Evolutionary conservation across 2,329 filamentous ascomycete genomes (phyloP).

Genomic region (Fusarium sp.): DNA sequence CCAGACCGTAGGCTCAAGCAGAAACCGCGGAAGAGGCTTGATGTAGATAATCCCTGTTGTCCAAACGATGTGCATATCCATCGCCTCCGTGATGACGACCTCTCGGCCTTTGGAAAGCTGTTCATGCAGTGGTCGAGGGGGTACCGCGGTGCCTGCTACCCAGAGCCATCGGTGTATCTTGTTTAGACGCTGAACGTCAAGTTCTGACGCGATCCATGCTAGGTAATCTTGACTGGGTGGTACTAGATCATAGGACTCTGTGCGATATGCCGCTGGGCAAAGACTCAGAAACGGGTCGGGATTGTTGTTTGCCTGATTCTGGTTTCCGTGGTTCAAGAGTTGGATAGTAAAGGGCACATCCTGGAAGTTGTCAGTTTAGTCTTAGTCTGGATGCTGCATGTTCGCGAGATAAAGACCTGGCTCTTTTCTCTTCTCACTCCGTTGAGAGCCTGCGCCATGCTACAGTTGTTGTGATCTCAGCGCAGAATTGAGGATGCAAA

Average conservation of each 20-base stretch:
- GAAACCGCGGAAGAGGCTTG: not conserved
- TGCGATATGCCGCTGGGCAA: not conserved
- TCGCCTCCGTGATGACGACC: not conserved
- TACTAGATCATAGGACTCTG: not conserved
- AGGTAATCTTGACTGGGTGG: not conserved
- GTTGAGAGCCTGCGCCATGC: not conserved
- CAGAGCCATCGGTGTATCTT: not conserved
- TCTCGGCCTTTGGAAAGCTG: not conserved
- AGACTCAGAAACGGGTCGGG: not conserved
- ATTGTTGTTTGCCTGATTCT: not conserved
- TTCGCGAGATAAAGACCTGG: not conserved
- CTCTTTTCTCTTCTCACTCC: too few species aligned
- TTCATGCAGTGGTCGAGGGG: not conserved
- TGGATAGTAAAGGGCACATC: not conserved
- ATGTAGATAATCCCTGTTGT: not conserved
- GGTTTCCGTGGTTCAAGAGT: not conserved
- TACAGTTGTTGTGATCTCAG: not conserved
- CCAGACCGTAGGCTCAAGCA: not conserved
- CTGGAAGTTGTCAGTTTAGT: not conserved
- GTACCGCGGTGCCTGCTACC: not conserved
- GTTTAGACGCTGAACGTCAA: not conserved
- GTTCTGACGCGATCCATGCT: not conserved
- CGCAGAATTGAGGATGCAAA: not conserved
- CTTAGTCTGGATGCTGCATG: rapidly evolving
- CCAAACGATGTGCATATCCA: not conserved